Evolutionary conservation across 75 land plant genomes (phyloP).

Genomic region (Cupressus sempervirens): DNA sequence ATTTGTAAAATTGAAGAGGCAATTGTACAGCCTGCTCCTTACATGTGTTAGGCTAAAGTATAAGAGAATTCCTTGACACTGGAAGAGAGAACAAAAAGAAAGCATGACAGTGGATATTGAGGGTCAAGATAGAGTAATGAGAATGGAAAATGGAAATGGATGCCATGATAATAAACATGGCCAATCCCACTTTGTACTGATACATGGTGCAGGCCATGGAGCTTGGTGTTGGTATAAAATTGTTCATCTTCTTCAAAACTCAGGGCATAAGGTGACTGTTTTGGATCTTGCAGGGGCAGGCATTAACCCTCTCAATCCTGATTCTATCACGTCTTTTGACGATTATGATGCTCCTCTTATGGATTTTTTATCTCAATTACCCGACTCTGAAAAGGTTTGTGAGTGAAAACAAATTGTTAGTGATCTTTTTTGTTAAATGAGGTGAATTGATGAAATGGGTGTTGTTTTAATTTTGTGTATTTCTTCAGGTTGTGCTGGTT

Average conservation of each 20-base stretch:
- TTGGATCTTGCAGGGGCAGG: constrained; percentile 58
- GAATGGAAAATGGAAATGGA: background rate
- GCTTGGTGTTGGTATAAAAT: constrained; percentile 78
- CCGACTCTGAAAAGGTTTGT: constrained; percentile 43
- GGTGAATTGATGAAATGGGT: background rate
- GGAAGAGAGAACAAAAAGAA: background rate
- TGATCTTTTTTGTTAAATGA: background rate
- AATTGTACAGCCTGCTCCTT: background rate
- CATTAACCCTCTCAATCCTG: constrained; percentile 40
- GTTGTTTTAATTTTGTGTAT: background rate
- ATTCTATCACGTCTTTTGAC: constrained; percentile 37
- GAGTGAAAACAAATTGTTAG: background rate
- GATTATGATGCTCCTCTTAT: constrained; percentile 62
- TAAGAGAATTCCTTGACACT: background rate
- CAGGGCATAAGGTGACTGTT: constrained; percentile 57
- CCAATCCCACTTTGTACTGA: constrained; percentile 50
- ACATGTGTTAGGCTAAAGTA: background rate
- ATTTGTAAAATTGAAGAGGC: background rate
- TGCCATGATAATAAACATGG: background rate
- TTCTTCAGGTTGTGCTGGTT: constrained; percentile 55
- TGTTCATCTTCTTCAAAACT: constrained; percentile 40
- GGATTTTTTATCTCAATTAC: constrained; percentile 42
- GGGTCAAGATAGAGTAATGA: background rate
- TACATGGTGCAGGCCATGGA: constrained; percentile 70
- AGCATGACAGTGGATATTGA: background rate